These are phyloP conservation scores for Uncinocarpus reesii DNA, from an alignment of 2,329 filamentous ascomycete genomes.

Conservation along the genomic window DNA sequence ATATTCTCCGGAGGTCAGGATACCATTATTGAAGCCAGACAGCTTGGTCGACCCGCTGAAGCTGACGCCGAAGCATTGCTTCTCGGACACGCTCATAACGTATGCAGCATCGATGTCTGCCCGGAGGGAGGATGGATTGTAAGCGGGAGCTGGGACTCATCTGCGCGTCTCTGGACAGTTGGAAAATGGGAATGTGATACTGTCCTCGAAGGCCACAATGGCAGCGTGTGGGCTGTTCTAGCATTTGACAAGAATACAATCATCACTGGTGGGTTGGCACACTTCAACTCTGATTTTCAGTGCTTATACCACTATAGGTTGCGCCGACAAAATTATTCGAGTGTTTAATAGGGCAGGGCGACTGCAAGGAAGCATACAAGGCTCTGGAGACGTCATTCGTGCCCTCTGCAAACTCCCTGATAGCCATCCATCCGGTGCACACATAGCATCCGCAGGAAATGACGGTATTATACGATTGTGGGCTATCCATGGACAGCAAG, in stretches of 20 bases:
- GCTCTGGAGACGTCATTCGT: conserved; percentile 72
- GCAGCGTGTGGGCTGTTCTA: conserved; percentile 83
- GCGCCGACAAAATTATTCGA: conserved; percentile 80
- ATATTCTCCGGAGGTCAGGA: conserved; percentile 84
- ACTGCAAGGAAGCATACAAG: conserved; percentile 54
- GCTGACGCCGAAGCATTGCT: conserved; percentile 79
- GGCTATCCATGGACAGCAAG: conserved; percentile 65
- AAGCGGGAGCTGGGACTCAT: conserved; percentile 88
- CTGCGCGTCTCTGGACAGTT: conserved; percentile 78
- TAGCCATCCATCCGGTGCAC: conserved; percentile 67
- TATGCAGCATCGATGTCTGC: conserved; percentile 75
- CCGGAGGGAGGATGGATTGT: conserved; percentile 63
- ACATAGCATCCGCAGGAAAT: conserved; percentile 92
- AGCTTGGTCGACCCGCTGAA: conserved; percentile 53
- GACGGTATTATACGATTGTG: conserved; percentile 82
- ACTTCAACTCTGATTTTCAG: background rate
- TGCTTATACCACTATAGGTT: conserved; percentile 41
- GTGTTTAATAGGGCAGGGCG: conserved; percentile 61
- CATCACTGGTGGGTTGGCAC: conserved; percentile 51
- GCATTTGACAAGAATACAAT: conserved; percentile 70
- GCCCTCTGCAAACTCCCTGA: conserved; percentile 73
- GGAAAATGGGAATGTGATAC: conserved; percentile 71
- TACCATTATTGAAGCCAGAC: conserved; percentile 80
- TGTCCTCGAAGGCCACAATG: conserved; percentile 64
- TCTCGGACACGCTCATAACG: conserved; percentile 75